Conservation (phyloP, 202 grass and related monocot genomes). For the Digitaria exilis region DNA sequence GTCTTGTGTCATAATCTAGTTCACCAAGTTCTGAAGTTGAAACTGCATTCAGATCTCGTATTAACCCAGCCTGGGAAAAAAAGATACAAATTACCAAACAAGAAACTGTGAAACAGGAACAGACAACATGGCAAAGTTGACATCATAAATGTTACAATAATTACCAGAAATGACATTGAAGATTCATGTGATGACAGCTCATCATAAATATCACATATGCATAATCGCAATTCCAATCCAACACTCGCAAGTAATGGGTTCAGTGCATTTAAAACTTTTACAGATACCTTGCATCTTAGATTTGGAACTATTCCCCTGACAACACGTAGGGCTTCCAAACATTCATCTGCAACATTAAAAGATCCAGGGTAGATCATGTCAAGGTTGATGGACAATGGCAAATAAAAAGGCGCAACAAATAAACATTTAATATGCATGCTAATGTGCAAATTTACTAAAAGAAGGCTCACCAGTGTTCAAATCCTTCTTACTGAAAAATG, state of each 20-base stretch:
- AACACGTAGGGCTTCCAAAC: no score
- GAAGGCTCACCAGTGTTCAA: conserved; percentile 55
- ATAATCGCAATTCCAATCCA: conserved; percentile 66
- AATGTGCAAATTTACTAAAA: neutral
- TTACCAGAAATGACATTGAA: conserved; percentile 73
- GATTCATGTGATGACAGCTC: conserved; percentile 61
- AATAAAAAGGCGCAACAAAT: no score
- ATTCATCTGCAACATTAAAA: no score
- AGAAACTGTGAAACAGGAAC: conserved; percentile 32
- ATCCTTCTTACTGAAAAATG: conserved; percentile 82
- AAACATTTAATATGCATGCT: no score
- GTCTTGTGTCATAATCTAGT: conserved; percentile 79
- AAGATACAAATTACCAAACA: neutral
- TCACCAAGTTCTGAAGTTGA: conserved; percentile 80
- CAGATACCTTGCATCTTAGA: conserved; percentile 16
- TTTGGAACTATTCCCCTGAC: no score
- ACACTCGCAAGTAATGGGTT: conserved; percentile 72
- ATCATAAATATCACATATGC: conserved; percentile 79
- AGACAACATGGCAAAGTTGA: conserved; percentile 21
- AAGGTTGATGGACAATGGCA: no score
- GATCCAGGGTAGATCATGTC: no score
- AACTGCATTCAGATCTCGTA: conserved; percentile 84
- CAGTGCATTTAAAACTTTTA: conserved; percentile 71
- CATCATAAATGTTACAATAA: conserved; percentile 27
- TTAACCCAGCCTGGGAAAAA: conserved; percentile 60